These are phyloP conservation scores for Globisporangium irregulare DNA, from an alignment of 352 stramenopile genomes.

Conservation along the genomic window DNA sequence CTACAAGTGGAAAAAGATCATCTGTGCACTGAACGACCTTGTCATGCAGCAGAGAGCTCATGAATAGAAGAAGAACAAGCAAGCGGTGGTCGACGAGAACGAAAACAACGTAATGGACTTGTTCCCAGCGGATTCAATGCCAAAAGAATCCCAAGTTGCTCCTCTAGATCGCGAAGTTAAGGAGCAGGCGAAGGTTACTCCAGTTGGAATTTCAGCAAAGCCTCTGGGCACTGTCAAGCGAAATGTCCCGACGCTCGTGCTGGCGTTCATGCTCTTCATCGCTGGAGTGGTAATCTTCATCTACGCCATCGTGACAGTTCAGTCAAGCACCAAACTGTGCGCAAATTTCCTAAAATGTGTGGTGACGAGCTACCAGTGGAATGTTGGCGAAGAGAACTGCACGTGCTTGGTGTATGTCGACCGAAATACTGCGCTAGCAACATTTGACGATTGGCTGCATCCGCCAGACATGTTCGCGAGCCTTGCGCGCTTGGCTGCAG, in stretches of 20 bases:
- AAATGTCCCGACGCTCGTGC: neutral
- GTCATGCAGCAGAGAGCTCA: neutral
- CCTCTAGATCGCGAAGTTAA: too few species aligned
- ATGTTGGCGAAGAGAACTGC: constrained; percentile 15
- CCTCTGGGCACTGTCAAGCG: neutral
- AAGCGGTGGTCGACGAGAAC: too few species aligned
- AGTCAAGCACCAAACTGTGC: constrained; percentile 6
- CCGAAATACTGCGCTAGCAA: constrained; percentile 4
- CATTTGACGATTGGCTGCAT: constrained; percentile 17
- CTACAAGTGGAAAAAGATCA: constrained; percentile 42
- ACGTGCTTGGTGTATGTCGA: constrained; percentile 29
- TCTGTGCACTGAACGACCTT: constrained; percentile 11
- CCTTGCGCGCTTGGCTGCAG: constrained; percentile 10
- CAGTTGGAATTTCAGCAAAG: neutral
- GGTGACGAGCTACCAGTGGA: constrained; percentile 26
- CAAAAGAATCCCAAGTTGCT: neutral
- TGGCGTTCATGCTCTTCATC: constrained; percentile 8
- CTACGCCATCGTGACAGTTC: constrained; percentile 17
- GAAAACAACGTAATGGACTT: too few species aligned
- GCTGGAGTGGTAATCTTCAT: constrained; percentile 13
- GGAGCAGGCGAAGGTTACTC: neutral
- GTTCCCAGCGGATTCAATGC: neutral
- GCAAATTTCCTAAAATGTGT: constrained; percentile 10
- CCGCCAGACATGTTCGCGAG: constrained; percentile 13
- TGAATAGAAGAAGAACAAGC: neutral